Base-by-base conservation (phyloP, 331 rosid species). In the Arachis monticola region DNA sequence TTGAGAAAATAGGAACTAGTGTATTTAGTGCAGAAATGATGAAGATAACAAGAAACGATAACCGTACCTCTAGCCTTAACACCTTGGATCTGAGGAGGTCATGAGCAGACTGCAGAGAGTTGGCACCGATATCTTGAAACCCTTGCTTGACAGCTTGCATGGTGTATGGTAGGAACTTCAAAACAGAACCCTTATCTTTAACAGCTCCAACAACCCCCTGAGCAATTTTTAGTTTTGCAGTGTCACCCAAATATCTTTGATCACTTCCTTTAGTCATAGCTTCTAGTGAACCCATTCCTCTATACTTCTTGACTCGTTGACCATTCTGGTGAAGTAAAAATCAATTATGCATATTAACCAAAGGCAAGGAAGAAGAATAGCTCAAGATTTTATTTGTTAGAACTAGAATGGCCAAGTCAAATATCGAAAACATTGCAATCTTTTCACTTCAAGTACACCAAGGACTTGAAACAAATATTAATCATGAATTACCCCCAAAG, bases 231-330 rank as follows among this genome's bases (percentile, higher is more conserved):
- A 94, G 89, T 77, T 88, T 90, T 8, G 90, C 91, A 12, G 86
- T 88, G 44, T 94, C 97, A 2, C 97, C 97, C 76, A 90, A 80
- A 79, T 94, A 94, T 79, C 99, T 84, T 7, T 82, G 86, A 74
- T 94, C 99, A 59, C 99, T 94, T 7, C 99, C 99, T 82, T 92
- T 92, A 13, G 89, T 90, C 97, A 94, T 92, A 61, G 97, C 99
- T 88, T 94, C 99, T 74, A 94, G 86, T 42, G 99, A 94, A 31
- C 99, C 99, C 99, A 94, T 94, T 74, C 97, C 96, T 70, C 99
- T 76, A 57, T 92, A 94, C 69, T 88, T 94, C 70, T 94, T 94
- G 1, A 92, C 75, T 12, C 90, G 90, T 42, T 35, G 75, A 68
- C 96, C 96, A 83, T 92, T 85, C 99, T 94, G 83, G 69, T 9